These are phyloP conservation scores for Hevea brasiliensis DNA, from an alignment of 345 rosid species.

Conservation along the genomic window DNA sequence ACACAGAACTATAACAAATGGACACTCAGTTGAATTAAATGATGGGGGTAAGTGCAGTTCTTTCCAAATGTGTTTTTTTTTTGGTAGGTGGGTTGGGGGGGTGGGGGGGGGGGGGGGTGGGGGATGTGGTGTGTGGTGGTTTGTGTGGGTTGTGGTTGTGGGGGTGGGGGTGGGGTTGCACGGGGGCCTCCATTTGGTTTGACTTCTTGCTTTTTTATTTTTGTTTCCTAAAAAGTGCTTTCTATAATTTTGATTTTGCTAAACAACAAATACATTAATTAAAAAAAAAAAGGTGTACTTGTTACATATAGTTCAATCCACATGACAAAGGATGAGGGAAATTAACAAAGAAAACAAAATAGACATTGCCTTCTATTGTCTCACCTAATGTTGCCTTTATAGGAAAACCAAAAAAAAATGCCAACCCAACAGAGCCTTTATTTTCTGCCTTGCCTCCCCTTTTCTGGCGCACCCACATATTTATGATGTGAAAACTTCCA, in stretches of 20 bases:
- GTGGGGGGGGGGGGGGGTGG: not conserved
- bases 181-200: not conserved
- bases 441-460: not conserved
- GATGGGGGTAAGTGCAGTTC: slow-evolving; percentile 52
- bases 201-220: not conserved
- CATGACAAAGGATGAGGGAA: not conserved
- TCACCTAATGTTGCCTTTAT: not conserved
- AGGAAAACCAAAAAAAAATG: not conserved
- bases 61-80: no score
- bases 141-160: no score
- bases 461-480: not conserved
- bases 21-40: slow-evolving; percentile 46
- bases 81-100: no score
- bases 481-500: not conserved
- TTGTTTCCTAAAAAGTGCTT: not conserved
- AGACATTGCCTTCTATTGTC: not conserved
- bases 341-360: no score
- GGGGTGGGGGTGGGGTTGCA: no score
- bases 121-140: no score
- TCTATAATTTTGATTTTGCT: not conserved
- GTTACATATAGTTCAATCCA: not conserved
- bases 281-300: not conserved
- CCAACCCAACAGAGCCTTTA: not conserved
- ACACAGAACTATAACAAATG: slow-evolving; percentile 49
- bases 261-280: not conserved